A percentile compares a stretch with the other conserved stretches of the same genome.
These are phyloP conservation scores for Immersiporthe knoxdaviesiana DNA, from an alignment of 2,329 filamentous ascomycete species.

Conservation along the genomic window DNA sequence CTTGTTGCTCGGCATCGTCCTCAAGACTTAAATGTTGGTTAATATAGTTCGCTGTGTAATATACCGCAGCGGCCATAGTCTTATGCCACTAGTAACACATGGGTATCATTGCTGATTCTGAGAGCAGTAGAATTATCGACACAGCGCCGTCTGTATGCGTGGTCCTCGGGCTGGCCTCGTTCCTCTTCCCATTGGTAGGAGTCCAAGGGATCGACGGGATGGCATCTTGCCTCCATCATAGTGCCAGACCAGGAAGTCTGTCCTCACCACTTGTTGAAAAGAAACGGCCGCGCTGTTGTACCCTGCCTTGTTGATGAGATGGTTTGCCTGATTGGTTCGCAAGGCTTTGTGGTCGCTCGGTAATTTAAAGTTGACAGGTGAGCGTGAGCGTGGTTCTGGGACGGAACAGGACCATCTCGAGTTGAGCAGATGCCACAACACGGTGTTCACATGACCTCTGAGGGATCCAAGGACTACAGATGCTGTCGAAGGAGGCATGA, in stretches of 20 bases:
- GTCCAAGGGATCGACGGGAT: neutral
- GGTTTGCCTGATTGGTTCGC: neutral
- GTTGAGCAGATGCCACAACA: neutral
- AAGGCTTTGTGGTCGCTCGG: neutral
- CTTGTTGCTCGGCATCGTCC: neutral
- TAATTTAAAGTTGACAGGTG: neutral
- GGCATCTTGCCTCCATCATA: neutral
- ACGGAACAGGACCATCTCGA: neutral
- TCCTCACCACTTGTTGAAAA: neutral
- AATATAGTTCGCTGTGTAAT: neutral
- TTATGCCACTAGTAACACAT: neutral
- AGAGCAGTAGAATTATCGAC: neutral
- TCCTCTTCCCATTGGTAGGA: neutral
- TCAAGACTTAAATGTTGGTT: neutral
- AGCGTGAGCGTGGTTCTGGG: neutral
- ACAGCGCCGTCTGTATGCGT: neutral
- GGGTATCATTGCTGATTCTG: neutral
- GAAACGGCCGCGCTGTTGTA: neutral
- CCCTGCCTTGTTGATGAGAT: neutral
- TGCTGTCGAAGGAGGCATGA: neutral
- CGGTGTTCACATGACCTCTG: neutral
- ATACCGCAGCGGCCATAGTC: no score
- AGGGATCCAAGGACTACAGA: neutral
- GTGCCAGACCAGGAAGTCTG: neutral
- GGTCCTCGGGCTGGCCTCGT: neutral